Conservation (phyloP, 495 filamentous ascomycete genomes). For the Bryoglossum gracile region DNA sequence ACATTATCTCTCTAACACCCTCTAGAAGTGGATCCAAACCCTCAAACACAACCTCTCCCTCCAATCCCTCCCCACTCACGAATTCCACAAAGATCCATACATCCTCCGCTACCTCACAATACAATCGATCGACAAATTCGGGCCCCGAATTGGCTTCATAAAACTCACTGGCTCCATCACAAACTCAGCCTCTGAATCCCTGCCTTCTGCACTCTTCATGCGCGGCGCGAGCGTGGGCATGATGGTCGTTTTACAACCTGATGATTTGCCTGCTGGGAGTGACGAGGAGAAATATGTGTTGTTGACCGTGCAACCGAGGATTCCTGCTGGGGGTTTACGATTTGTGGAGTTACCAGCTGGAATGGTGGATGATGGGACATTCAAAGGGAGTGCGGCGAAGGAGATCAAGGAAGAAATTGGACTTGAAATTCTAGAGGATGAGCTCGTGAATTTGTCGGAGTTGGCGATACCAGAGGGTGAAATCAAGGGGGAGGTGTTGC, state of each 20-base stretch:
- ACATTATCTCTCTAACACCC: neutral
- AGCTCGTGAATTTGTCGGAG: conserved; percentile 65
- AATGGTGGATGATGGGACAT: conserved; percentile 80
- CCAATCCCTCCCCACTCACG: conserved; percentile 43
- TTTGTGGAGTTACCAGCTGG: conserved; percentile 82
- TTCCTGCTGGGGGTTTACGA: conserved; percentile 67
- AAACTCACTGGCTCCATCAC: conserved; percentile 63
- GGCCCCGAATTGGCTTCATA: conserved; percentile 63
- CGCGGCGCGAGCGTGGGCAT: conserved; percentile 78
- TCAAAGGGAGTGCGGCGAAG: conserved; percentile 68
- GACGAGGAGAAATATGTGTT: conserved; percentile 60
- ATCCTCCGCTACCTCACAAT: conserved; percentile 59
- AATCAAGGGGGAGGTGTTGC: conserved; percentile 38
- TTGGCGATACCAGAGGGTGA: conserved; percentile 38
- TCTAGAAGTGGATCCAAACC: conserved; percentile 58
- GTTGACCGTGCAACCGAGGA: conserved; percentile 75
- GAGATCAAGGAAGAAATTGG: conserved; percentile 80
- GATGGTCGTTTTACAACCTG: conserved; percentile 69
- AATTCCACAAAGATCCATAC: conserved; percentile 68
- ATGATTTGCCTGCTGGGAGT: conserved; percentile 43
- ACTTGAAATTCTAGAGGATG: conserved; percentile 38
- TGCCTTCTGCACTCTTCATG: conserved; percentile 75
- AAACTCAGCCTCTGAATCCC: conserved; percentile 53
- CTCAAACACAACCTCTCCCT: conserved; percentile 56
- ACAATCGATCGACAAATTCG: conserved; percentile 68